Conservation (phyloP, 192 early-diverging fungal genomes). For the Backusella luteola region DNA sequence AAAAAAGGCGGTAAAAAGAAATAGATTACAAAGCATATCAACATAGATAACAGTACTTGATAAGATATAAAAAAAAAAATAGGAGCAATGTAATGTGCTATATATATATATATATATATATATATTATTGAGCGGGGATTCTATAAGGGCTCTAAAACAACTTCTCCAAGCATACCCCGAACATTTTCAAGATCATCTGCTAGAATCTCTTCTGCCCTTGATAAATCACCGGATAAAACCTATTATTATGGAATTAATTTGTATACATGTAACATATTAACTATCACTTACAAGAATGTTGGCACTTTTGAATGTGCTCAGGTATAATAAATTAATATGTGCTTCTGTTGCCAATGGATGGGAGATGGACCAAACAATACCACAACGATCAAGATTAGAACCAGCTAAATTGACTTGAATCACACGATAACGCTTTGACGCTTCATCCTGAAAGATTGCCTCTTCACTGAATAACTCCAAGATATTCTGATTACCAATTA, state of each 20-base stretch:
- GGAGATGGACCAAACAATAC: conserved; percentile 68
- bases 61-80: background rate
- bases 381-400: conserved; percentile 58
- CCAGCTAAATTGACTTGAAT: conserved; percentile 66
- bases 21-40: background rate
- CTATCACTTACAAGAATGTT: conserved; percentile 56
- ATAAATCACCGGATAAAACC: conserved; percentile 30
- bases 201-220: conserved; percentile 25
- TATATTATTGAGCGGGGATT: background rate
- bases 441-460: conserved; percentile 46
- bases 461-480: conserved; percentile 50
- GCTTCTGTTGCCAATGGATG: conserved; percentile 53
- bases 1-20: background rate
- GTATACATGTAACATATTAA: background rate
- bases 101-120: background rate
- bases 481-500: conserved; percentile 62
- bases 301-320: conserved; percentile 66
- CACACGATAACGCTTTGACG: conserved; percentile 48
- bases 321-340: conserved; percentile 61
- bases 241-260: background rate
- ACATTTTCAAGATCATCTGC: conserved; percentile 22
- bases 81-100: background rate
- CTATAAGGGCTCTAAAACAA: conserved; percentile 13
- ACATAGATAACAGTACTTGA: background rate
- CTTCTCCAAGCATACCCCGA: conserved; percentile 14